Base-by-base conservation (phyloP, 441 rosid genomes). In the Euphorbia schlechtendalii region DNA sequence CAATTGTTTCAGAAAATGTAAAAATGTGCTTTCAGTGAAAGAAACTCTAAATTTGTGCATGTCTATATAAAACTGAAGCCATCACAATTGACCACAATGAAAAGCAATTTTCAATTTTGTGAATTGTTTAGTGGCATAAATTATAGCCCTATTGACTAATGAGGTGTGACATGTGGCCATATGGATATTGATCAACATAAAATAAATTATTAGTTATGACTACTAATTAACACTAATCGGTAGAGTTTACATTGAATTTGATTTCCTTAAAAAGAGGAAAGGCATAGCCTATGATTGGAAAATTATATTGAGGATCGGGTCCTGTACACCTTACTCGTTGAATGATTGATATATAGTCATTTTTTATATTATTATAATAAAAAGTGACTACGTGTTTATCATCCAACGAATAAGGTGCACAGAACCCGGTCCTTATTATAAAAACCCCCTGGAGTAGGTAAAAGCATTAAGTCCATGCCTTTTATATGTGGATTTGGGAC, bases 371-470 rank as follows among this genome's bases (percentile, higher is more conserved):
- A n/a, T n/a, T n/a, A n/a, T n/a, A n/a, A n/a, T n/a, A n/a, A n/a
- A n/a, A n/a, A n/a, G n/a, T n/a, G n/a, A n/a, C n/a, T n/a, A n/a
- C n/a, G n/a, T n/a, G n/a, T n/a, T n/a, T n/a, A n/a, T n/a, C n/a
- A n/a, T n/a, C n/a, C n/a, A n/a, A n/a, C n/a, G n/a, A n/a, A n/a
- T n/a, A n/a, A n/a, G n/a, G n/a, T n/a, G n/a, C n/a, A n/a, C n/a
- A n/a, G n/a, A n/a, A n/a, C n/a, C n/a, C n/a, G n/a, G n/a, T n/a
- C n/a, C n/a, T n/a, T n/a, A n/a, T n/a, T n/a, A n/a, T n/a, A n/a
- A n/a, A 55, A 52, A 65, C 40, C 40, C 61, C 22, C 25, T 40
- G 17, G 45, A 56, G 62, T 56, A 8, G 69, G 63, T 18, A 15
- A 57, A 55, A 56, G 24, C 60, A 65, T 21, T 38, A 8, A 18